Conservation (phyloP, 1,284 basidiomycete genomes). For the Earliella scabrosa region DNA sequence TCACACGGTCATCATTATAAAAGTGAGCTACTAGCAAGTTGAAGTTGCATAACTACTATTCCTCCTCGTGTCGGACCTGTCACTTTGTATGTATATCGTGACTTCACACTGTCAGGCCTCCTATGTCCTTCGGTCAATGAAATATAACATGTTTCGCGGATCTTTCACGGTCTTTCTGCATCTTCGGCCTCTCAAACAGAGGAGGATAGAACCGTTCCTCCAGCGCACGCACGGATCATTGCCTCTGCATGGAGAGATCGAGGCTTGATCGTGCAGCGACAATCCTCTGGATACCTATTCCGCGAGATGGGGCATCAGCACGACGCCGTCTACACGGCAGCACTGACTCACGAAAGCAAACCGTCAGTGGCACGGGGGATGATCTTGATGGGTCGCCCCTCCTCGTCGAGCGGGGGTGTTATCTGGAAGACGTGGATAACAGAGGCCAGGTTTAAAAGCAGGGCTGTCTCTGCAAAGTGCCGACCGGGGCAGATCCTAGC, state of each 20-base stretch:
- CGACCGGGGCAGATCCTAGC: conserved; percentile 18
- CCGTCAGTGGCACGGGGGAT: not conserved
- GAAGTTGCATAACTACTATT: too few species aligned
- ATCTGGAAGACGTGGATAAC: conserved; percentile 11
- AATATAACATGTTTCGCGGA: too few species aligned
- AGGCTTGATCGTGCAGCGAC: conserved; percentile 2
- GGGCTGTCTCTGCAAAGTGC: conserved; percentile 5
- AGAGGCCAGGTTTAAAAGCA: conserved; percentile 13
- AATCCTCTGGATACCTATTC: conserved; percentile 9
- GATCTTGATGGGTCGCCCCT: not conserved
- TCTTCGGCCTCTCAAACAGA: too few species aligned
- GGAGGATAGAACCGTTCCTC: too few species aligned
- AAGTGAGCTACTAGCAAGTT: too few species aligned
- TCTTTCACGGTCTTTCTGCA: too few species aligned
- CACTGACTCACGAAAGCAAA: conserved; percentile 2
- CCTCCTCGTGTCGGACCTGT: too few species aligned
- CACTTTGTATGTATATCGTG: too few species aligned
- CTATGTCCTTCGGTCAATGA: too few species aligned
- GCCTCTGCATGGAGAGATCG: conserved; percentile 3
- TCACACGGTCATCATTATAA: too few species aligned
- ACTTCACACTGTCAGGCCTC: too few species aligned
- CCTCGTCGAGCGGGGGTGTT: not conserved
- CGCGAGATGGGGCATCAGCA: not conserved
- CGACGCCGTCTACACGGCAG: too few species aligned
- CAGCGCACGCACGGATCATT: not conserved